Evolutionary conservation across 106 monocot genomes (phyloP), one percentile per base, ranked within the genome.

Genomic region (Vanilla planifolia): DNA sequence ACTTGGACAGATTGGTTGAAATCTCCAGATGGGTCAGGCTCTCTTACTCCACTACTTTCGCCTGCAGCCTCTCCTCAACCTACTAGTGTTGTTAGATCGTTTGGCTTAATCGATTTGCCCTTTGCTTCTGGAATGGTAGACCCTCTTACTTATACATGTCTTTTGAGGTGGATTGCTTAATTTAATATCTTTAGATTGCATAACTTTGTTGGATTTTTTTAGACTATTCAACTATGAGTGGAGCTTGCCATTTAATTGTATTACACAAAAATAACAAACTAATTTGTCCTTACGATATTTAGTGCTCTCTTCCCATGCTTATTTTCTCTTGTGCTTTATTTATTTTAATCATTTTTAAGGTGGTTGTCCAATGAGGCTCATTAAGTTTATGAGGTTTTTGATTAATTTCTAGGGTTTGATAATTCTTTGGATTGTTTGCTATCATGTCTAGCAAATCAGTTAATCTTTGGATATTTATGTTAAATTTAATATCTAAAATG

Each of bases 1-100:
- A 39, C 64, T 61, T 70, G 76, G 82, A 71, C 80, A 63, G 83
- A 92, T 69, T 86, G 86, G 79, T 64, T 55, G 63, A 85, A 82
- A 59, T 51, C 81, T n/a, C 44, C 76, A 20, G 74, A 86, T 64
- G 73, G 51, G 15, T 62, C 62, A 10, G 70, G 70, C 1, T 72
- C 77, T 24, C 4, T 69, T 61, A 67, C 48, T 60, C 64, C 68
- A 45, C 34, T 74, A 5, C 67, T 73, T 58, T 73, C 85, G 33
- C 70, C 76, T 30, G 69, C 59, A n/a, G 70, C 70, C 60, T 82
- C 90, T 51, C 73, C 77, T 24, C 85, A 76, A 68, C 74, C 79
- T 16, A 59, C 71, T 59, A 51, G 64, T 51, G 60, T 58, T 42
- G 42, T 79, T 44, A 73, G 69, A 14, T 56, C 76, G 14, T 76